Evolutionary conservation across 306 rosid species (phyloP), one percentile per base, ranked within the genome.

Genomic region (Canavalia gladiata): DNA sequence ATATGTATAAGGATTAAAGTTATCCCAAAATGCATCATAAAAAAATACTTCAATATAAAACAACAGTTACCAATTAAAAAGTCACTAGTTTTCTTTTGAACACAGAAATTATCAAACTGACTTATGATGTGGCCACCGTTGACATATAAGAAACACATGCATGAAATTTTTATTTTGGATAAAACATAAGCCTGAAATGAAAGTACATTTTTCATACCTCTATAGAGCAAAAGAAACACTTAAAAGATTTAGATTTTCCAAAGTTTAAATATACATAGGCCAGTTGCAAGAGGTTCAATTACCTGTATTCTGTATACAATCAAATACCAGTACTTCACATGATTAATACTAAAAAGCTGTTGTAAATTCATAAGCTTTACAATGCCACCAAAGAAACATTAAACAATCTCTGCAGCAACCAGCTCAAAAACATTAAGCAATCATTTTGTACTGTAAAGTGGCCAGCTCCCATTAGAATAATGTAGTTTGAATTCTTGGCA

Each of bases 11-110:
- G 41, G 31, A 33, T 69, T 43, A 69, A 1, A 63, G 29, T 30
- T 41, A 80, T 72, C 8, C 2, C 41, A 37, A 62, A 29, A 34
- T 37, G 62, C 46, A 80, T 5, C 10, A 37, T 43, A 51, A 37
- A 37, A 70, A 43, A 59, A 64, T 35, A 62, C 63, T 56, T 75
- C 13, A 25, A 35, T 46, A 56, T 9, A 25, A 18, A 18, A 79
- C 5, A 1, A 37, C n/a, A 46, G 59, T 30, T 46, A 31, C 42
- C 57, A 58, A 68, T 59, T 43, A 60, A 57, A 60, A 57, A 52
- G 41, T 59, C 28, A 1, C 54, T 28, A 73, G 58, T 46, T 72
- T 62, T 72, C 46, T 9, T 49, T 54, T 8, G 45, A 71, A 5
- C 60, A 58, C 1, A 3, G 59, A 56, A 46, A 80, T 47, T 49